phyloP scores from a whole-genome alignment of 768 basidiomycete species.

The Lentinula guzmanii region DNA sequence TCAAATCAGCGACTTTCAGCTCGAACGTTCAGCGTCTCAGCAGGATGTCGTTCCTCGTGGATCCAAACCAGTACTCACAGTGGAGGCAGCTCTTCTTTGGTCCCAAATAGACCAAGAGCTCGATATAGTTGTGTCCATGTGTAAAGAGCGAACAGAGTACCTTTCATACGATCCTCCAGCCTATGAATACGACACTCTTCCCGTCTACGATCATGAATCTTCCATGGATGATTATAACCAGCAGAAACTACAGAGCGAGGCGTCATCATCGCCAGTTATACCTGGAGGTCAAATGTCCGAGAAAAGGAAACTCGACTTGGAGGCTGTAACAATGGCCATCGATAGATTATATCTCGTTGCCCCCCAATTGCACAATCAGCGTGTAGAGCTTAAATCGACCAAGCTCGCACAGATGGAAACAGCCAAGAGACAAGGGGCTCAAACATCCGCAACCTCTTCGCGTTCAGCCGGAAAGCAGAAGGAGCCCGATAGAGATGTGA shows the following conservation, averaged over 20 bases:
- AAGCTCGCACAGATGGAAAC: conserved; percentile 72
- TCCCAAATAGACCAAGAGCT: conserved; percentile 67
- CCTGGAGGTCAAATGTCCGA: conserved; percentile 42
- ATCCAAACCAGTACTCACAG: conserved; percentile 40
- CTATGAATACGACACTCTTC: conserved; percentile 38
- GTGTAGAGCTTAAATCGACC: conserved; percentile 77
- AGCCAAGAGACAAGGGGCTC: conserved; percentile 42
- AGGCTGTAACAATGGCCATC: conserved; percentile 81
- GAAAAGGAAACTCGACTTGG: conserved; percentile 84
- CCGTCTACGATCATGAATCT: conserved; percentile 44
- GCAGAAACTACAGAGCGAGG: conserved; percentile 21
- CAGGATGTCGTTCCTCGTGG: conserved; percentile 27
- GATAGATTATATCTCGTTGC: conserved; percentile 81
- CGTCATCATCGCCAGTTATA: conserved; percentile 18
- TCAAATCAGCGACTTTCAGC: conserved; percentile 63
- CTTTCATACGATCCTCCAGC: conserved; percentile 38
- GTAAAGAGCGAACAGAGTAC: conserved; percentile 50
- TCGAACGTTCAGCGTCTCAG: conserved; percentile 44
- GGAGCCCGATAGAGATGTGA: conserved; percentile 33
- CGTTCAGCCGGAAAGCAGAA: conserved; percentile 33
- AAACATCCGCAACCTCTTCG: conserved; percentile 11
- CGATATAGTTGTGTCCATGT: conserved; percentile 61
- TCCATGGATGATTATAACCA: conserved; percentile 26
- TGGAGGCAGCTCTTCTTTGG: conserved; percentile 70
- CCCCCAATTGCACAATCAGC: conserved; percentile 87